Conservation (phyloP, 192 early-diverging fungal species). For the Phlyctochytrium planicorne region DNA sequence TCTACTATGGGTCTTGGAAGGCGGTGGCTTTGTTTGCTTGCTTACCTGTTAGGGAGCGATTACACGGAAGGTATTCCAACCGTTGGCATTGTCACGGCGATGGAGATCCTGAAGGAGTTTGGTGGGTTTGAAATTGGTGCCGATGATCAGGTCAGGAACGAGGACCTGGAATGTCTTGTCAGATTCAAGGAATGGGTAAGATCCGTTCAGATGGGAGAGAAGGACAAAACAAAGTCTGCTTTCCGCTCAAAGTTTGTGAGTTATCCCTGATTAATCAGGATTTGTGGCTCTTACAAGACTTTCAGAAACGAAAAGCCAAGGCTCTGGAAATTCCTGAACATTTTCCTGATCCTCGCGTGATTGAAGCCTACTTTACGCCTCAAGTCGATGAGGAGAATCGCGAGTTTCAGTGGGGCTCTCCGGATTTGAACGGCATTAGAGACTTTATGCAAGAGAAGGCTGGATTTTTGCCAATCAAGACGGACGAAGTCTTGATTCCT, state of each 20-base stretch:
- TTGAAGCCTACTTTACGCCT: conserved; percentile 78
- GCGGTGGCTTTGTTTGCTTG: conserved; percentile 75
- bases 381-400: conserved; percentile 62
- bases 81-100: conserved; percentile 80
- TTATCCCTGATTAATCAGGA: neutral
- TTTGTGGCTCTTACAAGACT: neutral
- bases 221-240: neutral
- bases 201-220: conserved; percentile 43
- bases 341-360: conserved; percentile 80
- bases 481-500: conserved; percentile 68
- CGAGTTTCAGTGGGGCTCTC: conserved; percentile 70
- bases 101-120: conserved; percentile 87
- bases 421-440: conserved; percentile 66
- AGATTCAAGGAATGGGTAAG: conserved; percentile 61
- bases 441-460: conserved; percentile 61
- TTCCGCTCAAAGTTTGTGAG: neutral
- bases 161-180: conserved; percentile 30
- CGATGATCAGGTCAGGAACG: no score
- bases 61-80: conserved; percentile 90
- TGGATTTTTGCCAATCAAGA: conserved; percentile 64
- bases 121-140: conserved; percentile 48
- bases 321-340: conserved; percentile 65
- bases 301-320: conserved; percentile 42
- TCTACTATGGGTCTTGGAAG: conserved; percentile 67
- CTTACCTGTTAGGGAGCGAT: conserved; percentile 94